Percentiles rank a stretch among this genome's conserved stretches.
These are phyloP conservation scores for Pseudopyricularia cyperi DNA, from an alignment of 2,329 filamentous ascomycete genomes.

Conservation along the genomic window DNA sequence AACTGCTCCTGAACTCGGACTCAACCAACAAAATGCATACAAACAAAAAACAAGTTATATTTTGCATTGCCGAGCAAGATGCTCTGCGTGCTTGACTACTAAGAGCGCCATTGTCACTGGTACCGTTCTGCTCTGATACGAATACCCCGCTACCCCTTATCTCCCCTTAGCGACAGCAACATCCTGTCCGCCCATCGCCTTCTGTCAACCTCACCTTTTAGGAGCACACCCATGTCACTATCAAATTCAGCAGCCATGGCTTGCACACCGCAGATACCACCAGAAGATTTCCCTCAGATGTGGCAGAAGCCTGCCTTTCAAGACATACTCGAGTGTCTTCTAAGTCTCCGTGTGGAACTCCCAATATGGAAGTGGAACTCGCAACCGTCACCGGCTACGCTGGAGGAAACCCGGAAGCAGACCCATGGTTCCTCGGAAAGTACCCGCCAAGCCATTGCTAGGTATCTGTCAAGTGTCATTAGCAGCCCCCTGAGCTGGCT, in stretches of 20 bases:
- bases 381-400: background rate
- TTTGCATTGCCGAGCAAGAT: no score
- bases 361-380: constrained; percentile 47
- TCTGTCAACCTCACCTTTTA: background rate
- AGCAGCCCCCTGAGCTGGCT: constrained; percentile 58
- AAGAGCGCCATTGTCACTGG: no score
- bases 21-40: no score
- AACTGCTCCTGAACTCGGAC: no score
- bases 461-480: constrained; percentile 59
- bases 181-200: background rate
- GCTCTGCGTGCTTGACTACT: no score
- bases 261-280: constrained; percentile 7
- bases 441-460: constrained; percentile 36
- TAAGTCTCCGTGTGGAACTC: constrained; percentile 52
- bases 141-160: no score
- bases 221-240: background rate
- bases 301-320: constrained; percentile 60
- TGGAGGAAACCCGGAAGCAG: background rate
- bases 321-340: constrained; percentile 52
- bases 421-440: background rate
- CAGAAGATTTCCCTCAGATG: constrained; percentile 63
- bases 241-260: background rate
- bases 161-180: background rate
- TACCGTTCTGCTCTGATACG: no score
- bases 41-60: no score